Conservation (phyloP, 2,329 filamentous ascomycete species). For the Talaromyces albobiverticillius region DNA sequence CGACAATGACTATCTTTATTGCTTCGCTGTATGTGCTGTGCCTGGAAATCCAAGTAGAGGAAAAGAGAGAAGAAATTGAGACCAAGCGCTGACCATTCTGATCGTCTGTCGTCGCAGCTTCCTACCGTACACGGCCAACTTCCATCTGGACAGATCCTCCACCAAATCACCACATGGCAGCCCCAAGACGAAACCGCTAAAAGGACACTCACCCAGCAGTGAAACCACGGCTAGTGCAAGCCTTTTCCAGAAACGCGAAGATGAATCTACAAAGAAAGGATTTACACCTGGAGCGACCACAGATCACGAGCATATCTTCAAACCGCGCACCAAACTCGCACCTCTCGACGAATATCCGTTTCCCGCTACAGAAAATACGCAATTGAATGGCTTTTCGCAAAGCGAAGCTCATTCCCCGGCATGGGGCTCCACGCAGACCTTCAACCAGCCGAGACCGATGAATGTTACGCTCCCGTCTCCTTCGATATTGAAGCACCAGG, state of each 20-base stretch:
- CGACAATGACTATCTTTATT: slow-evolving; percentile 58
- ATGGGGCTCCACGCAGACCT: slow-evolving; percentile 65
- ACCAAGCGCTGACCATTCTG: slow-evolving; percentile 21
- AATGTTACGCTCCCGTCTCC: slow-evolving; percentile 67
- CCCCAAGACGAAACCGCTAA: slow-evolving; percentile 18
- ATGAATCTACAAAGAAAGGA: slow-evolving; percentile 20
- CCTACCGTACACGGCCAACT: slow-evolving; percentile 87
- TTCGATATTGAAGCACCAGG: slow-evolving; percentile 68
- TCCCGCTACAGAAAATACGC: slow-evolving; percentile 24
- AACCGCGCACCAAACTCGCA: slow-evolving; percentile 24
- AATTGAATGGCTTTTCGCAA: slow-evolving; percentile 58
- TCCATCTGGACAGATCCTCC: slow-evolving; percentile 51
- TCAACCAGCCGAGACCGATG: slow-evolving; percentile 76
- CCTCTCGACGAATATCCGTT: slow-evolving; percentile 30
- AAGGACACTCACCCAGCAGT: slow-evolving; percentile 4
- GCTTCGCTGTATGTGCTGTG: slow-evolving; percentile 52
- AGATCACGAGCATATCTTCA: slow-evolving; percentile 42
- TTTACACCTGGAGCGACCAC: slow-evolving; percentile 42
- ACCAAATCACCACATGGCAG: slow-evolving; percentile 26
- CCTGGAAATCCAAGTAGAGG: slow-evolving; percentile 23
- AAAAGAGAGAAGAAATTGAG: not conserved
- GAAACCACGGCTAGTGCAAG: slow-evolving; percentile 24
- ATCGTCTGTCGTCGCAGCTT: slow-evolving; percentile 60
- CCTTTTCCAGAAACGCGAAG: slow-evolving; percentile 32
- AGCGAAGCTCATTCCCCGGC: slow-evolving; percentile 72